These are phyloP conservation scores for Cystobasidium pallidum DNA, from an alignment of 1,284 basidiomycete species.

Conservation along the genomic window DNA sequence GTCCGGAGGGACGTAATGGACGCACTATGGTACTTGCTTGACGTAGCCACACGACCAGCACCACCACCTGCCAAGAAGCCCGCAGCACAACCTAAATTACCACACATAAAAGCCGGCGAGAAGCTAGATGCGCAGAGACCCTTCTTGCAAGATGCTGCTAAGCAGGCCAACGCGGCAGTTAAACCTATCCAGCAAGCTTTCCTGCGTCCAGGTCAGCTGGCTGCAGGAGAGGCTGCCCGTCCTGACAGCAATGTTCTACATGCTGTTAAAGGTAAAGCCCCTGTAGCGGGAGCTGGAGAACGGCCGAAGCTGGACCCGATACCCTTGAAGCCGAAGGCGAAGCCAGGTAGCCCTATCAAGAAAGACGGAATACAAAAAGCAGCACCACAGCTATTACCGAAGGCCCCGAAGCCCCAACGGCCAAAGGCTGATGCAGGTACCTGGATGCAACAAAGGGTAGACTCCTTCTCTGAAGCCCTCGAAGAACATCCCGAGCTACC, in stretches of 20 bases:
- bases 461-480: background rate
- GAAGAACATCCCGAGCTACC: background rate
- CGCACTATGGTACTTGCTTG: constrained; percentile 21
- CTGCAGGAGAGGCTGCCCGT: background rate
- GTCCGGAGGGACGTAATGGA: constrained; percentile 23
- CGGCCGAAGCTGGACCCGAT: background rate
- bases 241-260: background rate
- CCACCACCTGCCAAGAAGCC: background rate
- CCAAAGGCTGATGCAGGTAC: background rate
- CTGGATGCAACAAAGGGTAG: background rate
- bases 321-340: background rate
- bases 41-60: background rate
- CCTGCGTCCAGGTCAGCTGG: background rate
- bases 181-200: constrained; percentile 1
- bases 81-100: background rate
- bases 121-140: background rate
- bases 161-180: background rate
- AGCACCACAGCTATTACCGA: too few relatives aligned
- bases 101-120: background rate
- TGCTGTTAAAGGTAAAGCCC: background rate
- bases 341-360: background rate
- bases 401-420: background rate
- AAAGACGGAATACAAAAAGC: too few relatives aligned
- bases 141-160: background rate
- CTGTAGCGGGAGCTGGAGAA: background rate